Evolutionary conservation across 768 basidiomycete species (phyloP).

Genomic region (Mycena filopes): DNA sequence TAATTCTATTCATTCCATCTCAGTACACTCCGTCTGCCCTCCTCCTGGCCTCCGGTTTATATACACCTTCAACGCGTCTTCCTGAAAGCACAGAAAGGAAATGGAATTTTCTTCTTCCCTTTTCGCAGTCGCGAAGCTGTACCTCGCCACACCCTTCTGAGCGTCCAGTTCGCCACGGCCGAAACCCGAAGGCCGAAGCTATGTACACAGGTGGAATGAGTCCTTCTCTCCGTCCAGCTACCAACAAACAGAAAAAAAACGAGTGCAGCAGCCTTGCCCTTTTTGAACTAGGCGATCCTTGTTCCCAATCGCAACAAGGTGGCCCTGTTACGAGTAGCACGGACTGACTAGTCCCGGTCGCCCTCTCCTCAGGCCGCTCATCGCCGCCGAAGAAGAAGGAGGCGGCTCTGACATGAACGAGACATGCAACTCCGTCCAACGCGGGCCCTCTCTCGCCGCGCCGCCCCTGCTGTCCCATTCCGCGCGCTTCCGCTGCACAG

Average conservation of each 20-base stretch:
- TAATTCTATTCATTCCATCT: neutral
- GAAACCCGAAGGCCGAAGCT: too few relatives aligned
- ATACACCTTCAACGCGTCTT: too few relatives aligned
- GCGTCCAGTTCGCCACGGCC: too few relatives aligned
- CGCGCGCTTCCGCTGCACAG: slow-evolving; percentile 27
- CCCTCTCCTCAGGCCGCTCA: slow-evolving; percentile 2
- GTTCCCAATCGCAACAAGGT: neutral
- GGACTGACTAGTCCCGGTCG: slow-evolving; percentile 14
- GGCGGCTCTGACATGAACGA: slow-evolving; percentile 17
- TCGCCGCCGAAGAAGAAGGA: slow-evolving; percentile 20
- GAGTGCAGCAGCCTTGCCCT: too few relatives aligned
- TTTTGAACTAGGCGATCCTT: neutral
- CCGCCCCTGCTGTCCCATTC: slow-evolving; percentile 1
- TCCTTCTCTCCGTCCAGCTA: too few relatives aligned
- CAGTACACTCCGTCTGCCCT: too few relatives aligned
- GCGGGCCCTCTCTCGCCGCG: slow-evolving; percentile 2
- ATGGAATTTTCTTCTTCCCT: too few relatives aligned
- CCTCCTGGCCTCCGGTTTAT: neutral
- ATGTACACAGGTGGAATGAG: too few relatives aligned
- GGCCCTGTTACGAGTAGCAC: slow-evolving; percentile 12
- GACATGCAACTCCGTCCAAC: slow-evolving; percentile 16
- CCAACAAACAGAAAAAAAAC: too few relatives aligned
- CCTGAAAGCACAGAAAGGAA: too few relatives aligned
- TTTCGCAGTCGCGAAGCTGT: too few relatives aligned
- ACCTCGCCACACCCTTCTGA: too few relatives aligned